Conservation (phyloP, 2,329 filamentous ascomycete genomes). For the Orbilia ellipsospora region DNA sequence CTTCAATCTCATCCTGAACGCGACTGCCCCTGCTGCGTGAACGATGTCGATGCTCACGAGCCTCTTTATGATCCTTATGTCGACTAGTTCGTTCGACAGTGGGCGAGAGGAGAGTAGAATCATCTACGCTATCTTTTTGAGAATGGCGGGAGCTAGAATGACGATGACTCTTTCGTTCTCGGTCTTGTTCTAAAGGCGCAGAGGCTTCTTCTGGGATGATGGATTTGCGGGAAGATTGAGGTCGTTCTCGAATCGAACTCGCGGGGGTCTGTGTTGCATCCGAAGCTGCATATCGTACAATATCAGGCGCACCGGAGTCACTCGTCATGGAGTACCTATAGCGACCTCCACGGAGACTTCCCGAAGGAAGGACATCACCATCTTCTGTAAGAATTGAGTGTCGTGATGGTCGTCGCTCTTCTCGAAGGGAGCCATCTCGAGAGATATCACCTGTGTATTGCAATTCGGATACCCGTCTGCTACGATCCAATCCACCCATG, state of each 20-base stretch:
- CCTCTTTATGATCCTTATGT: constrained; percentile 42
- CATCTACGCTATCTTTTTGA: constrained; percentile 24
- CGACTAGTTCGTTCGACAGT: constrained; percentile 29
- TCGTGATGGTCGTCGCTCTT: constrained; percentile 46
- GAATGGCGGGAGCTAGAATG: constrained; percentile 48
- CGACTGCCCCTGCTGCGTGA: constrained; percentile 47
- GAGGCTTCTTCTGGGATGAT: constrained; percentile 31
- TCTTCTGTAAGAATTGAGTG: constrained; percentile 48
- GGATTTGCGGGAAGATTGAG: constrained; percentile 47
- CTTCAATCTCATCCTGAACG: constrained; percentile 34
- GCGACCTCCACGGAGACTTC: constrained; percentile 30
- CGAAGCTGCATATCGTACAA: constrained; percentile 49
- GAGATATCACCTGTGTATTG: constrained; percentile 43
- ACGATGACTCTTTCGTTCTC: constrained; percentile 32
- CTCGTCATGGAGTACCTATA: constrained; percentile 42
- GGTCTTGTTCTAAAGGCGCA: constrained; percentile 14
- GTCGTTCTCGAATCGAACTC: constrained; percentile 41
- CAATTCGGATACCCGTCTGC: constrained; percentile 44
- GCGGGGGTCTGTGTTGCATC: constrained; percentile 47
- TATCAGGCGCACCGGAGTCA: constrained; percentile 36
- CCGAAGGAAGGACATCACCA: constrained; percentile 24
- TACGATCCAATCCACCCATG: constrained; percentile 19
- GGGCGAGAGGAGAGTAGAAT: constrained; percentile 36
- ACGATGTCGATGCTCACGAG: constrained; percentile 45
- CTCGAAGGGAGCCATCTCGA: constrained; percentile 42